Evolutionary conservation across 257 asterid genomes (phyloP), one percentile per base, ranked within the genome.

Genomic region (Plantago elongata): DNA sequence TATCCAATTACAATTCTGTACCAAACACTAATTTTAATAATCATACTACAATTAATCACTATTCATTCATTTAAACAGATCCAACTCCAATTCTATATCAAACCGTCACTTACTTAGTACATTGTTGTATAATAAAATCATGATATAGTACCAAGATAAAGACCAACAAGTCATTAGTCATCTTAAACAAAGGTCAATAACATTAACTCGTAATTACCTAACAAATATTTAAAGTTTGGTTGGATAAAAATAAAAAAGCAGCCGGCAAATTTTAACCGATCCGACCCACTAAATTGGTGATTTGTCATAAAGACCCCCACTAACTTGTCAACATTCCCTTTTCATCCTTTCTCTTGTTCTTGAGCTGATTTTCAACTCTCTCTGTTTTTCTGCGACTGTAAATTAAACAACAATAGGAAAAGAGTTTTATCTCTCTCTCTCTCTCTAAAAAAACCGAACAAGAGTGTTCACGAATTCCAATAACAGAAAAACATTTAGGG

Each of bases 401-500:
- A 46, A 69, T 57, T 71, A 51, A 16, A 34, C 5, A 57, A 9
- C 38, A 9, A 56, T 13, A 60, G 17, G 55, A 47, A 68, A 45
- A 58, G 48, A 63, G 52, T 43, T n/a, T n/a, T n/a, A n/a, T n/a
- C n/a, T n/a, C n/a, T n/a, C n/a, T n/a, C 47, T 71, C 38, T 72
- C 83, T 68, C 80, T 58, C 81, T 71, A 22, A 8, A 17, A 43
- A 17, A 5, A 57, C 48, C 75, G 57, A 43, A 48, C 29, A 62
- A 34, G 62, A 58, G 65, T 6, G 62, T 69, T 56, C 62, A 63
- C 14, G 70, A 72, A 66, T 37, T 30, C 38, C 18, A 37, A 57
- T 45, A 66, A 60, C 22, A 56, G 30, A 42, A 11, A 37, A 58
- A 34, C 17, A 54, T 46, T 75, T 79, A 77, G 84, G 88, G 81